Evolutionary conservation across 345 rosid species (phyloP), one percentile per base, ranked within the genome.

Genomic region (Trapa incisa): DNA sequence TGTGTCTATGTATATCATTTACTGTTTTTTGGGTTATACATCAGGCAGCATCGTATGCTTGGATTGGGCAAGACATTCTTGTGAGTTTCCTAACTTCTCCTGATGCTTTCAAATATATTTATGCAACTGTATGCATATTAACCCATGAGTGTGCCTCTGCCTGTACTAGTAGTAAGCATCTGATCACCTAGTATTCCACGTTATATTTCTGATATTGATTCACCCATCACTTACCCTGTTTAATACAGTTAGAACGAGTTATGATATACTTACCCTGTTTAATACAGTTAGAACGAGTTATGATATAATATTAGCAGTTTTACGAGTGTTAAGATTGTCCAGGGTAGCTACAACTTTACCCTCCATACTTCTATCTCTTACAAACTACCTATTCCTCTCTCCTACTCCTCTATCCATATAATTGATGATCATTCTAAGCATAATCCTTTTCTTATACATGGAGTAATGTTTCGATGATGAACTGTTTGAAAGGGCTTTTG

Each of bases 61-160:
- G 98, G 98, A 70, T 77, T 76, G 99, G 99, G 65, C 99, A 95
- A 88, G 90, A 91, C 77, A 71, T 95, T 80, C 89, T 95, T 84
- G 98, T 91, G 85, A 87, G 96, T 86, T 64, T 52, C 22, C 58
- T 39, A 35, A 50, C 38, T 16, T 38, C 36, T 14, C 45, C 42
- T 54, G 22, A 53, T 50, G 43, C 61, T 54, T 41, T 3, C 48
- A 45, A 7, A 11, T 53, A 53, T 53, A 53, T 17, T 5, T 53
- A 53, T n/a, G 22, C 22, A 53, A 41, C 43, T 8, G 7, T 41
- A 41, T 41, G 43, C 43, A 41, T 41, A 41, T 41, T 41, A 0
- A 50, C 16, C 0, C 16, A 13, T 50, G 13, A 10, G 16, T 53
- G 33, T n/a, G 22, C 22, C n/a, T 53, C 33, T 54, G 35, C 22